Evolutionary conservation across 2,329 filamentous ascomycete species (phyloP), one percentile per base, ranked within the genome.

Genomic region (Talaromyces sp.): DNA sequence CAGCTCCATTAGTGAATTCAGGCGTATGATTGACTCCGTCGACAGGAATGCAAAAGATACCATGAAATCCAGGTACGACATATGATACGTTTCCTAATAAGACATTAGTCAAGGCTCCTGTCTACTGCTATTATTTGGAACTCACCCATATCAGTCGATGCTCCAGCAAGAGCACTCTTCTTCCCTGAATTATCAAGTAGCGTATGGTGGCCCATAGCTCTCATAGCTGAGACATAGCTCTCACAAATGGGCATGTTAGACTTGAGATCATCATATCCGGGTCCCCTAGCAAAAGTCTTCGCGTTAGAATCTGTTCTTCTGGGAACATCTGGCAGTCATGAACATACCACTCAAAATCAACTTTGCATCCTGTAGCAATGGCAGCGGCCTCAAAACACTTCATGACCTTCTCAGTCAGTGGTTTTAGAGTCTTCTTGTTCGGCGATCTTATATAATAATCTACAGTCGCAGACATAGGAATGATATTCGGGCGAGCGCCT

Each of bases 401-500:
- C 9, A 49, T 30, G 11, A 49, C 47, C n/a, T 20, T 49, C 16
- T 49, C 47, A 14, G 47, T 49, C 22, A 49, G 37, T 6, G 19
- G 39, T 30, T 42, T 43, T 3, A 49, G n/a, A 20, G 37, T 36
- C 39, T 49, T 43, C 32, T 43, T 43, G 19, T 16, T 49, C 1
- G 47, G 27, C 10, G 47, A 42, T n/a, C 47, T 40, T 13, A 43
- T 49, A 29, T 33, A 45, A 29, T 51, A 51, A 41, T 45, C 33
- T 14, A 51, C 41, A 4, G 42, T 46, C n/a, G 43, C 43, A 14
- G 49, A 52, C 43, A 52, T 52, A 7, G 83, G 82, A 45, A 85
- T 84, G n/a, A 85, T 73, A 58, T 85, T 85, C 0, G 82, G 75
- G 9, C 77, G 75, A 7, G 73, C 70, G 0, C 82, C 82, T 10